phyloP scores from a whole-genome alignment of 148 eudicot genomes.

The Fagopyrum homotropicum region DNA sequence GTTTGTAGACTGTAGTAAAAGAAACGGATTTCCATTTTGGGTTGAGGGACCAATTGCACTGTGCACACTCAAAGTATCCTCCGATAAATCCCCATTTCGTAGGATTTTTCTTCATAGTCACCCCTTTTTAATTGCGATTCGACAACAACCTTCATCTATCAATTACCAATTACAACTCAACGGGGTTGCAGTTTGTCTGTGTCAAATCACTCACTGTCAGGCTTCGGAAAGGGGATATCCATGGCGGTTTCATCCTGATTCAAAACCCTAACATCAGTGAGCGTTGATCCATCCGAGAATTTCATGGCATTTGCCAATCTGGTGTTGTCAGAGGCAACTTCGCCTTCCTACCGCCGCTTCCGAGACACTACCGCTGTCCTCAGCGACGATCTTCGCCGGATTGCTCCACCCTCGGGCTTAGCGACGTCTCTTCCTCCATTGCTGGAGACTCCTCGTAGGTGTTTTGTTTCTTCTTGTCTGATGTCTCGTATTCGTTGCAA shows the following conservation, averaged over 20 bases:
- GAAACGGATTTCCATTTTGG: not conserved
- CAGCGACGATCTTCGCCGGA: not conserved
- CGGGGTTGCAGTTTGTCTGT: not conserved
- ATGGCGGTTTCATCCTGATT: slow-evolving; percentile 3
- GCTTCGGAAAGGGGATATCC: slow-evolving; percentile 1
- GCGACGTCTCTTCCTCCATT: not conserved
- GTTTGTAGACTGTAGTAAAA: not conserved
- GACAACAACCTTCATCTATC: not conserved
- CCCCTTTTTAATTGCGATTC: not conserved
- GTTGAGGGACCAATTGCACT: not conserved
- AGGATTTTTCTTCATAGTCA: not conserved
- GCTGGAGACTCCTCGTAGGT: slow-evolving; percentile 9
- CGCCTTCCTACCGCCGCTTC: slow-evolving; percentile 20
- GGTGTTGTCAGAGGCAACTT: slow-evolving; percentile 16
- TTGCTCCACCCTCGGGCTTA: not conserved
- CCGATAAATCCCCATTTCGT: not conserved
- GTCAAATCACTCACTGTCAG: not conserved
- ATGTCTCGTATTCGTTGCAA: slow-evolving; percentile 12
- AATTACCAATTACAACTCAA: not conserved
- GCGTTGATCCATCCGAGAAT: not conserved
- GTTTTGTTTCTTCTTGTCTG: slow-evolving; percentile 15
- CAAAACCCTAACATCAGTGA: slow-evolving; percentile 2
- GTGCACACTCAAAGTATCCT: not conserved
- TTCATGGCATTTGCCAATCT: slow-evolving; percentile 16
- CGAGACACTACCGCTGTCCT: not conserved